phyloP scores from a whole-genome alignment of 2,329 filamentous ascomycete species.

The Aureobasidium sp. region DNA sequence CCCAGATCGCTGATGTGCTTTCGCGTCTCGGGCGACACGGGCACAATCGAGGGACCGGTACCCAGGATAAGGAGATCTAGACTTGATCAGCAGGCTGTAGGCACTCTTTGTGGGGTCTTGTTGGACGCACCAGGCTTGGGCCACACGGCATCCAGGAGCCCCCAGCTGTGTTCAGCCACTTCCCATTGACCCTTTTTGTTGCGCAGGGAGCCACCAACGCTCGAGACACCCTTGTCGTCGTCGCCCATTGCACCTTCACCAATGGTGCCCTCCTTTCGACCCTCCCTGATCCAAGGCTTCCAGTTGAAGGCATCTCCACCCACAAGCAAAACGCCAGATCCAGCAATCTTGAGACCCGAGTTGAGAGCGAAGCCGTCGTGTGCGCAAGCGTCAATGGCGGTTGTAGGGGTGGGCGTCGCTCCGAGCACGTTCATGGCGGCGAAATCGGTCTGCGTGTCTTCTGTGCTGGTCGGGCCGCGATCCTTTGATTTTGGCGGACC shows the following conservation, averaged over 20 bases:
- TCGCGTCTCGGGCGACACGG: constrained; percentile 66
- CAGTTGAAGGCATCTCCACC: constrained; percentile 83
- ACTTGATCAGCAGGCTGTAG: neutral
- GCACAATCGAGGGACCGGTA: constrained; percentile 64
- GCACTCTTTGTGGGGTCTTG: neutral
- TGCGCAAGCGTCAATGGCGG: constrained; percentile 73
- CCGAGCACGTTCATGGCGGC: constrained; percentile 68
- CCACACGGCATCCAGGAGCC: constrained; percentile 68
- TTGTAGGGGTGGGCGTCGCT: constrained; percentile 66
- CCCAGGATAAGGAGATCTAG: constrained; percentile 84
- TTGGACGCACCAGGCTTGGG: constrained; percentile 68
- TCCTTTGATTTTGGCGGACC: constrained; percentile 40
- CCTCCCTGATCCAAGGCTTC: constrained; percentile 62
- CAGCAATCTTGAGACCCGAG: constrained; percentile 62
- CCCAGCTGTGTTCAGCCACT: constrained; percentile 60
- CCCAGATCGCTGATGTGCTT: constrained; percentile 66
- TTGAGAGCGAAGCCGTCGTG: constrained; percentile 79
- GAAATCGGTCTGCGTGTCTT: constrained; percentile 65
- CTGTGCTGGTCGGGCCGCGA: constrained; percentile 51
- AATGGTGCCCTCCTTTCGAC: constrained; percentile 27
- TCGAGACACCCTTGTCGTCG: constrained; percentile 25
- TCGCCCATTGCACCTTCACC: constrained; percentile 30
- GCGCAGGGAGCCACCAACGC: constrained; percentile 41
- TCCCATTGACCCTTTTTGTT: constrained; percentile 80
- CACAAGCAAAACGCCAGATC: constrained; percentile 66